Conservation (phyloP, 768 basidiomycete species). For the Lactarius deliciosus region DNA sequence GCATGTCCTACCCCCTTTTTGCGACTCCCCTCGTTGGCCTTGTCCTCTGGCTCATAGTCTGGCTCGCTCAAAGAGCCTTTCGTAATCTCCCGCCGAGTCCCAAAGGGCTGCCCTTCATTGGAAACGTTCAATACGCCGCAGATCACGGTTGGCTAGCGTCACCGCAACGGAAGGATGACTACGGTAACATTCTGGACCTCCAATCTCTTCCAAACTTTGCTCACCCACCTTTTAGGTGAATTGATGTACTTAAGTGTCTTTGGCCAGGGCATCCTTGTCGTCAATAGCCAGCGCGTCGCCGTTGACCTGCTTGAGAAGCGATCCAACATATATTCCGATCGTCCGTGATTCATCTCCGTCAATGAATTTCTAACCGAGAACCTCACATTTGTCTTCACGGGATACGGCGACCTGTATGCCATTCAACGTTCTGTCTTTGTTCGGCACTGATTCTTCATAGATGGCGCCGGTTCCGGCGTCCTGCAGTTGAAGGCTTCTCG, state of each 20-base stretch:
- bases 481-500: too few species aligned
- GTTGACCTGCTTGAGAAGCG: not conserved
- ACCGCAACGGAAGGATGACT: not conserved
- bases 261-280: not conserved
- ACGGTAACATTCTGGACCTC: not conserved
- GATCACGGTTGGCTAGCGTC: not conserved
- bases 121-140: not conserved
- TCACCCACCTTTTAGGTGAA: not conserved
- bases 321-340: not conserved
- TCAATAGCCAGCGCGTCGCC: not conserved
- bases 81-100: not conserved
- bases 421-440: not conserved
- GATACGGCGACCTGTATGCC: not conserved
- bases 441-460: not conserved
- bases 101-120: not conserved
- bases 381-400: not conserved
- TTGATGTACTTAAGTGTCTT: not conserved
- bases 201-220: not conserved
- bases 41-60: not conserved
- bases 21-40: not conserved
- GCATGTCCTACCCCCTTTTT: not conserved
- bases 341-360: not conserved
- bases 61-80: not conserved
- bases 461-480: too few species aligned
- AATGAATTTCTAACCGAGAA: not conserved